These are phyloP conservation scores for Neospora caninum DNA, from an alignment of 169 alveolate species.

Conservation along the genomic window DNA sequence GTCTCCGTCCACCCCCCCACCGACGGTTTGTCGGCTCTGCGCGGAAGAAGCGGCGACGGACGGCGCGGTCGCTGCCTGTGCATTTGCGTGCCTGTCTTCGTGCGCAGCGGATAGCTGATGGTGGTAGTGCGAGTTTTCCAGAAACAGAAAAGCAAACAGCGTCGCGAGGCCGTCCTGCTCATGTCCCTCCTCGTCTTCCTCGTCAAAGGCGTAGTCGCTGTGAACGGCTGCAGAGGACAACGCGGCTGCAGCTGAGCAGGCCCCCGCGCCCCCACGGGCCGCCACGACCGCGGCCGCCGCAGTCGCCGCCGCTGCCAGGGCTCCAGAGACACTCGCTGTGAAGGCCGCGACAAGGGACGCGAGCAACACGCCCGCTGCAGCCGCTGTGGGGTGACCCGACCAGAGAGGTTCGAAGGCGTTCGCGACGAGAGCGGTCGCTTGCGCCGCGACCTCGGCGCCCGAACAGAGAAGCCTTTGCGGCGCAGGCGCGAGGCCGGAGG, in stretches of 20 bases:
- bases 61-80: too few species aligned
- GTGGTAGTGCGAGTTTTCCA: background rate
- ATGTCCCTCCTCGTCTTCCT: background rate
- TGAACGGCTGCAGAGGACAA: background rate
- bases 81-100: too few species aligned
- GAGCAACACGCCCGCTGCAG: conserved; percentile 23
- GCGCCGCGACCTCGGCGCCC: background rate
- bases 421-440: background rate
- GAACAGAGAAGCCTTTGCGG: background rate
- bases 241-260: background rate
- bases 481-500: background rate
- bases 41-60: too few species aligned
- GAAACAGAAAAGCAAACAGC: background rate
- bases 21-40: too few species aligned
- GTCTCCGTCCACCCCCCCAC: too few species aligned
- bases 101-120: background rate
- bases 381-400: background rate
- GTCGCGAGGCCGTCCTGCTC: background rate
- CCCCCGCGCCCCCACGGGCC: conserved; percentile 1
- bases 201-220: conserved; percentile 5
- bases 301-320: background rate
- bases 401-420: background rate
- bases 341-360: background rate
- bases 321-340: background rate
- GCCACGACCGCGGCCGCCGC: conserved; percentile 11